Evolutionary conservation across 805 yeast genomes (phyloP), one percentile per base, ranked within the genome.

Genomic region (Ogataea populi-albae): DNA sequence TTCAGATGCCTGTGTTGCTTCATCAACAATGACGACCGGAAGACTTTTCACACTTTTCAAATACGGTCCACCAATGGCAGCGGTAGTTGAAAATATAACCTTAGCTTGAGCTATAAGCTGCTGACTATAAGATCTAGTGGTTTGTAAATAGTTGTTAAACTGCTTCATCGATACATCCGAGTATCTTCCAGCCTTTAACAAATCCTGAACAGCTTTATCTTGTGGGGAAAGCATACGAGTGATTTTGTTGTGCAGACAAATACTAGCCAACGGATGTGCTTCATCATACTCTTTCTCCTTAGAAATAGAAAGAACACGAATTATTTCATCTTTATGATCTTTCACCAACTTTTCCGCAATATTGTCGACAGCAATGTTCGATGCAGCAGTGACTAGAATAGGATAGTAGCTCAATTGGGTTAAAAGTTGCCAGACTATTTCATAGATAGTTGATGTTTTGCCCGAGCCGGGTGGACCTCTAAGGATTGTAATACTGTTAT

Each of bases 381-480:
- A 79, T 2, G 86, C 84, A 1, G 89, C 87, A 32, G 79, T 86
- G 37, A 81, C 86, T 37, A 81, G 61, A 26, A 81, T 77, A 1
- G 87, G 87, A 47, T 67, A 76, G 2, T 73, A 74, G 27, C 68
- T 71, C 36, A 80, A 61, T 38, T 79, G 64, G 49, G 79, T 80
- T 27, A 77, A 31, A 30, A 89, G 65, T 56, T 89, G 96, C 38
- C 81, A 73, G 28, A 88, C 79, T 17, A 86, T 66, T 55, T 91
- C 97, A 17, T 87, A 75, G 18, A 91, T 56, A 0, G 97, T 89
- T 35, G 82, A 82, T 0, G 97, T 89, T 54, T 81, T 81, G 17
- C 89, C 89, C 0, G 88, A 80, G 5, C 89, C 89, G 1, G 88
- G 88, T 1, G 89, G 91, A 1, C 91, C 91, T 49, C 82, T 87